phyloP scores from a whole-genome alignment of 306 rosid genomes.

The Vachellia collinsii region DNA sequence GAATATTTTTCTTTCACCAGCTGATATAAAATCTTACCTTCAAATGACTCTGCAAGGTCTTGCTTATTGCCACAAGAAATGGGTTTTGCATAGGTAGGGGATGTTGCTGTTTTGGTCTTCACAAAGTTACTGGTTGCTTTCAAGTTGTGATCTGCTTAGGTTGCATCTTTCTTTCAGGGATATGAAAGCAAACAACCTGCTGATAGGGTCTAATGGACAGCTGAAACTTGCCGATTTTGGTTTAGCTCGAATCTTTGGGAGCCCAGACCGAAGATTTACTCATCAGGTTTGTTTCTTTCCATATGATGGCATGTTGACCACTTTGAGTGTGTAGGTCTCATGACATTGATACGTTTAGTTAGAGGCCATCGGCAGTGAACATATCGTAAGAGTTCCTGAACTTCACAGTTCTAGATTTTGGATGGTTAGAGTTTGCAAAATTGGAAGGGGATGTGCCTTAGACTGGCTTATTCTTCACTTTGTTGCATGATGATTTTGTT shows the following conservation, averaged over 20 bases:
- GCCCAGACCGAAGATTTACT: slow-evolving; percentile 92
- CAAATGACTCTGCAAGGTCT: slow-evolving; percentile 95
- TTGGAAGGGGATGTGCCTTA: slow-evolving; percentile 14
- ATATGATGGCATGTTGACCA: slow-evolving; percentile 17
- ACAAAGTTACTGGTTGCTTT: slow-evolving; percentile 24
- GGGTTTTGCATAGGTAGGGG: slow-evolving; percentile 89
- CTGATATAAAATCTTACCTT: slow-evolving; percentile 80
- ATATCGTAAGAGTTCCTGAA: slow-evolving; percentile 9
- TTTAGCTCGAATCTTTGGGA: slow-evolving; percentile 93
- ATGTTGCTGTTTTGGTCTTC: slow-evolving; percentile 11
- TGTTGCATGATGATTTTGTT: slow-evolving; percentile 22
- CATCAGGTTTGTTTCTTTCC: slow-evolving; percentile 72
- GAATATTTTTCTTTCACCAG: slow-evolving; percentile 87
- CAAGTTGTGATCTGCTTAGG: slow-evolving; percentile 33
- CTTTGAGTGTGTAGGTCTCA: slow-evolving; percentile 7
- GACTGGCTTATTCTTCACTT: not conserved
- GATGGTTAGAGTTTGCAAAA: slow-evolving; percentile 23
- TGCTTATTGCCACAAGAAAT: slow-evolving; percentile 87
- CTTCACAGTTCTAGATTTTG: slow-evolving; percentile 12
- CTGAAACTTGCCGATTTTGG: slow-evolving; percentile 99
- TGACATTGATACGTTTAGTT: slow-evolving; percentile 6
- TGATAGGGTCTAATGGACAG: slow-evolving; percentile 92
- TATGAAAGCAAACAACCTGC: slow-evolving; percentile 95
- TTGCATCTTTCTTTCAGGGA: slow-evolving; percentile 66
- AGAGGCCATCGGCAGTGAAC: slow-evolving; percentile 17